phyloP scores from a whole-genome alignment of 2,329 filamentous ascomycete species.

The Xylariales sp. region DNA sequence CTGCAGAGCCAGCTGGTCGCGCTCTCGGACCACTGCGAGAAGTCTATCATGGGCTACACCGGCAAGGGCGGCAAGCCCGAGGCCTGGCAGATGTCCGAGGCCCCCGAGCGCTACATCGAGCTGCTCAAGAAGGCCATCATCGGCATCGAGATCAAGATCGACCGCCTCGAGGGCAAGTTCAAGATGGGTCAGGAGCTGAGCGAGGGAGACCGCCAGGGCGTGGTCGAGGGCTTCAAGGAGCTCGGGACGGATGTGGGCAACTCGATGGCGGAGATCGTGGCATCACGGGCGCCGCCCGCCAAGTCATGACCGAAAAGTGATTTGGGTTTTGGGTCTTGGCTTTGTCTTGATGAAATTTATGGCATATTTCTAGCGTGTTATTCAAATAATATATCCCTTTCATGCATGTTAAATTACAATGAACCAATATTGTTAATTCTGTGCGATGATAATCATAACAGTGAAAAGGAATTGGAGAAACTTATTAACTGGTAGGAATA shows the following conservation, averaged over 20 bases:
- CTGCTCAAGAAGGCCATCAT: constrained; percentile 55
- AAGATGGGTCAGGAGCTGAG: constrained; percentile 64
- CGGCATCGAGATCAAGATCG: constrained; percentile 55
- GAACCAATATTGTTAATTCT: too few relatives aligned
- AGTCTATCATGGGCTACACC: constrained; percentile 51
- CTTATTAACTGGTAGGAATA: too few relatives aligned
- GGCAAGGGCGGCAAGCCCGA: constrained; percentile 25
- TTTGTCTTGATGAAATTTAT: too few relatives aligned
- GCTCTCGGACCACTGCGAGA: constrained; percentile 47
- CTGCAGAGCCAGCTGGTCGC: constrained; percentile 48
- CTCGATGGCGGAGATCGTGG: constrained; percentile 3
- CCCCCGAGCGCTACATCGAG: constrained; percentile 51
- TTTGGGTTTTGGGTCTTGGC: too few relatives aligned
- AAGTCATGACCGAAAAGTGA: too few relatives aligned
- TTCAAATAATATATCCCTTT: too few relatives aligned
- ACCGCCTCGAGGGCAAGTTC: constrained; percentile 54
- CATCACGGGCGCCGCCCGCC: too few relatives aligned
- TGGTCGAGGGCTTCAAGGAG: constrained; percentile 49
- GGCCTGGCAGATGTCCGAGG: constrained; percentile 55
- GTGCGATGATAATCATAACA: too few relatives aligned
- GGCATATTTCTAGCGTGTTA: too few relatives aligned
- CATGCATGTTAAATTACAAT: too few relatives aligned
- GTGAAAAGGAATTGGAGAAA: too few relatives aligned
- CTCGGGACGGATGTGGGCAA: constrained; percentile 29
- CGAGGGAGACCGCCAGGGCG: constrained; percentile 48